Evolutionary conservation across 2,329 filamentous ascomycete species (phyloP), one percentile per base, ranked within the genome.

Genomic region (Sordariomycetes sp.): DNA sequence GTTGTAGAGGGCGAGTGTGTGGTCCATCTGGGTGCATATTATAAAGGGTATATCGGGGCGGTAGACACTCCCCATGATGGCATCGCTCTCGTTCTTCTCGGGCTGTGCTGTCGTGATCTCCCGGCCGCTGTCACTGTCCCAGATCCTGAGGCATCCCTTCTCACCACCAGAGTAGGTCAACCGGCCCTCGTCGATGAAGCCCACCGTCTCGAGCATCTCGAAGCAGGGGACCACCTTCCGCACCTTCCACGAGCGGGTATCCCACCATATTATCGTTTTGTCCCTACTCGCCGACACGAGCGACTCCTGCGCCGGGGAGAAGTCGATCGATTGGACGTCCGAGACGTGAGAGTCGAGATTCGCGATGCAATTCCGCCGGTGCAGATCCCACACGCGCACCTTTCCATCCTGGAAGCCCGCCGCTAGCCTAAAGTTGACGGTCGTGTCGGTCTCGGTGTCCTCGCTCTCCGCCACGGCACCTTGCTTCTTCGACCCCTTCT

Each of bases 321-420:
- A 99, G 65, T 94, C 89, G 55, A 99, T 71, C 57, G 85, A 86
- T 64, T 91, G 86, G n/a, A 99, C 89, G 63, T 97, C 89, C 11
- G 94, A 97, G 24, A 96, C 91, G 69, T 99, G 95, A 0, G 91
- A 94, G 61, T 97, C 91, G 35, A 96, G 77, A 20, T 86, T 85
- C 22, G 89, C 88, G 24, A 90, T 78, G 60, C 86, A 86, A 62
- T 82, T 89, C 59, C 89, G 83, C 74, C 90, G 95, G 72, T 92
- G 85, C 59, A 99, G 74, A 73, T 97, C 89, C 89, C 92, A 99
- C 24, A 99, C 82, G 22, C 89, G 81, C 57, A 99, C 82, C 67
- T 93, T 95, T 35, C 94, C 94, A 69, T 97, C 93, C 71, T 99
- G 95, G 61, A 89, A 91, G 62, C 93, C 94, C 37, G 91, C 95